Conservation (phyloP, 371 early-diverging fungal genomes). For the Mucor piriformis region DNA sequence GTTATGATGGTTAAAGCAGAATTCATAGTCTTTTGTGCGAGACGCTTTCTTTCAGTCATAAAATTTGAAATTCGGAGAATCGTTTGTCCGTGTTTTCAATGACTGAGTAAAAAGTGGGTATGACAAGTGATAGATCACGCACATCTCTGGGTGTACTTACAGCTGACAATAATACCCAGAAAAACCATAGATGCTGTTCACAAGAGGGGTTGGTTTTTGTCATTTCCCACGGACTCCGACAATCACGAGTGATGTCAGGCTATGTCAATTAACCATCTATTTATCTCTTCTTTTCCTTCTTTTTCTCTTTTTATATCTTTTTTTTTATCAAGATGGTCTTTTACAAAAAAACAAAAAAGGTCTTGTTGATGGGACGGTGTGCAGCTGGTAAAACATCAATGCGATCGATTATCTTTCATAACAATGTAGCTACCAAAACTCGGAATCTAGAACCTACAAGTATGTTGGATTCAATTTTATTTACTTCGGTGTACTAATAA, state of each 20-base stretch:
- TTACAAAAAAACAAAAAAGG: conserved; percentile 17
- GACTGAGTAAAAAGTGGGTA: too few species aligned
- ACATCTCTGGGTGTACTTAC: too few species aligned
- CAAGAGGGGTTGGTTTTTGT: too few species aligned
- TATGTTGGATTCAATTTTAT: conserved; percentile 32
- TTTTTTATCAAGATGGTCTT: not conserved
- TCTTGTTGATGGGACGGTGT: conserved; percentile 91
- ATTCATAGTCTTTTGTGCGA: too few species aligned
- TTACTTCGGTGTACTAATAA: too few species aligned
- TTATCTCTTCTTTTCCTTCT: conserved; percentile 4
- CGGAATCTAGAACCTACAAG: conserved; percentile 92
- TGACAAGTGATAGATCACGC: too few species aligned
- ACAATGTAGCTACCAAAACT: conserved; percentile 93
- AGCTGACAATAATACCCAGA: too few species aligned
- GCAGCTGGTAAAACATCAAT: conserved; percentile 97
- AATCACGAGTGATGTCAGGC: conserved; percentile 18
- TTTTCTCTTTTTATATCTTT: not conserved
- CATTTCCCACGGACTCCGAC: conserved; percentile 13
- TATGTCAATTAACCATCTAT: conserved; percentile 10
- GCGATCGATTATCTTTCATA: conserved; percentile 96
- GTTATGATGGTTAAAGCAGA: too few species aligned
- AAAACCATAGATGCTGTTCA: too few species aligned
- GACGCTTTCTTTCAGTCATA: too few species aligned
- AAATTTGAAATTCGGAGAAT: too few species aligned
- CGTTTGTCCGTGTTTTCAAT: too few species aligned